Evolutionary conservation across 2,329 filamentous ascomycete species (phyloP).

Genomic region (Fusarium equiseti): DNA sequence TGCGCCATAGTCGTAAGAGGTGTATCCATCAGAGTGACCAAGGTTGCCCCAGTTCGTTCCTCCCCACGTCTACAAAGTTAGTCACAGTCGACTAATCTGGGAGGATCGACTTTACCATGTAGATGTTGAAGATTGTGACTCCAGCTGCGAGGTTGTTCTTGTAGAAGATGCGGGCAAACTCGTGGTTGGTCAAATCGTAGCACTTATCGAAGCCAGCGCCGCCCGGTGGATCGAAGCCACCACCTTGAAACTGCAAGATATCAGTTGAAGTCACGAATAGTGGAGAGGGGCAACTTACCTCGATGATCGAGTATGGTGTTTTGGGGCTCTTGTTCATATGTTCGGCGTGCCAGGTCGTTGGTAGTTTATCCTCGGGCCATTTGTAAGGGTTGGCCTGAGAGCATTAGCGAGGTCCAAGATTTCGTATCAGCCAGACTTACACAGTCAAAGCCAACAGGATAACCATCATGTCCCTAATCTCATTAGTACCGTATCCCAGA

Average conservation of each 20-base stretch:
- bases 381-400: conserved; percentile 64
- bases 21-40: conserved; percentile 75
- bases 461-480: conserved; percentile 68
- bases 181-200: conserved; percentile 73
- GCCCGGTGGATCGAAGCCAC: conserved; percentile 80
- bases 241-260: conserved; percentile 71
- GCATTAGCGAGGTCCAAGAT: too few species aligned
- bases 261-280: accelerated
- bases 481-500: accelerated
- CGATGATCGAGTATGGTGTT: conserved; percentile 72
- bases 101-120: conserved; percentile 68
- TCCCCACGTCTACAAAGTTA: conserved; percentile 67
- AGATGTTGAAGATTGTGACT: conserved; percentile 76
- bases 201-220: conserved; percentile 78
- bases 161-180: conserved; percentile 83
- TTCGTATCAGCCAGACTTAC: too few species aligned
- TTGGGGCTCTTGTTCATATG: conserved; percentile 73
- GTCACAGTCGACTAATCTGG: background rate
- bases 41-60: conserved; percentile 89
- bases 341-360: conserved; percentile 62
- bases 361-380: conserved; percentile 48
- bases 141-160: conserved; percentile 79
- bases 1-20: conserved; percentile 67
- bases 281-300: conserved; percentile 20
- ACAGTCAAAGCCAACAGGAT: conserved; percentile 71